Evolutionary conservation across 2,329 filamentous ascomycete genomes (phyloP).

Genomic region (Hypoxylon sp.): DNA sequence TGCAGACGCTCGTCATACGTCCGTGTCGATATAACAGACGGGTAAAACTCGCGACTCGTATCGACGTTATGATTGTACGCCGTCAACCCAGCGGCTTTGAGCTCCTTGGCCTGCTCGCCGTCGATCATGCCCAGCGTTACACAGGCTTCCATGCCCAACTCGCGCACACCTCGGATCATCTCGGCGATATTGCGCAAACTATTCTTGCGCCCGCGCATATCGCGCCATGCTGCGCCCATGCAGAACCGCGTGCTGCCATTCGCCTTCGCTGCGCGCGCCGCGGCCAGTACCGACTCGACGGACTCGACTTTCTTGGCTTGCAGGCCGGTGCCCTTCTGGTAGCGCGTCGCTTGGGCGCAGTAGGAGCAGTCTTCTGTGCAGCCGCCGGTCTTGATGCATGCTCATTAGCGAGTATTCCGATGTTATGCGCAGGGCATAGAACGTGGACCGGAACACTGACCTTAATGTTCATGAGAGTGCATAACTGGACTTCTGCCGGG

Average conservation of each 20-base stretch:
- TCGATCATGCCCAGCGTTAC: slow-evolving; percentile 97
- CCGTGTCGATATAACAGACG: slow-evolving; percentile 86
- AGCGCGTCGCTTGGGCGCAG: slow-evolving; percentile 89
- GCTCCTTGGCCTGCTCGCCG: slow-evolving; percentile 81
- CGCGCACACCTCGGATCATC: slow-evolving; percentile 87
- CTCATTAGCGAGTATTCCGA: background rate
- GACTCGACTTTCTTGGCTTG: slow-evolving; percentile 84
- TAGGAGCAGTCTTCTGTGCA: slow-evolving; percentile 95
- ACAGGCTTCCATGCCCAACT: slow-evolving; percentile 89
- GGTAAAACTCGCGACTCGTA: slow-evolving; percentile 90
- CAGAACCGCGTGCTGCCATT: slow-evolving; percentile 94
- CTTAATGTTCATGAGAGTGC: slow-evolving; percentile 94
- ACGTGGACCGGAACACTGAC: background rate
- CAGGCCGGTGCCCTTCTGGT: slow-evolving; percentile 82
- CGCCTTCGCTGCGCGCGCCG: slow-evolving; percentile 81
- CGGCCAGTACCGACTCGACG: slow-evolving; percentile 84
- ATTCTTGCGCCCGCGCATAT: slow-evolving; percentile 92
- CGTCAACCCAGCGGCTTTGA: slow-evolving; percentile 87
- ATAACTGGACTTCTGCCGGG: slow-evolving; percentile 88
- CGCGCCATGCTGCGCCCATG: slow-evolving; percentile 94
- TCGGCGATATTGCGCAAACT: slow-evolving; percentile 85
- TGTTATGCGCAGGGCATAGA: background rate
- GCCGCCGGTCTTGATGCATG: slow-evolving; percentile 76
- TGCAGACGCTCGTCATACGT: slow-evolving; percentile 88
- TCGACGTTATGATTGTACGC: slow-evolving; percentile 97